A percentile compares a stretch with the other conserved stretches of the same genome.
phyloP scores from a whole-genome alignment of 2,329 filamentous ascomycete genomes.

The Sphaerostilbella broomeana region DNA sequence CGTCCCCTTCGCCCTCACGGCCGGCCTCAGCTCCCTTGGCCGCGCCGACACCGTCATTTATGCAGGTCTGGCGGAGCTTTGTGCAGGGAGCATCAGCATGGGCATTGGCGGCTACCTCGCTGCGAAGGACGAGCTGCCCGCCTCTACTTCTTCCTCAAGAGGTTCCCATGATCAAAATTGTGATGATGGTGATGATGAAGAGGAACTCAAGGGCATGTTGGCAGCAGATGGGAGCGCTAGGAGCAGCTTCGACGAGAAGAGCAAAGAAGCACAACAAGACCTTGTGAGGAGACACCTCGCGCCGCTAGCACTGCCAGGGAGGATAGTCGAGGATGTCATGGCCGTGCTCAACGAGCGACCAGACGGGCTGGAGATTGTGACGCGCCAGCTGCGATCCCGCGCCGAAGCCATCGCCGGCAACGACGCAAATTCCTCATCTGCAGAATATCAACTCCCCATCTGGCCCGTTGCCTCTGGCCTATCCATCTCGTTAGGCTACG shows the following conservation, averaged over 20 bases:
- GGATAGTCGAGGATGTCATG: constrained; percentile 21
- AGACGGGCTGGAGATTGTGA: constrained; percentile 24
- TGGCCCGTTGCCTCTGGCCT: constrained; percentile 45
- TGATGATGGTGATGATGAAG: constrained; percentile 13
- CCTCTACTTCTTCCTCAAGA: not conserved
- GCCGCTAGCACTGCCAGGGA: constrained; percentile 23
- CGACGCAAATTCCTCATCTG: not conserved
- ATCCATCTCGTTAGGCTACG: constrained; percentile 55
- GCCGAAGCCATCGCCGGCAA: not conserved
- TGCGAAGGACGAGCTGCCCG: constrained; percentile 36
- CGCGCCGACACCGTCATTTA: constrained; percentile 57
- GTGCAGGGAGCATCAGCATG: constrained; percentile 67
- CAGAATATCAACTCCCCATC: constrained; percentile 18
- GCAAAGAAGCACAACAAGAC: constrained; percentile 13
- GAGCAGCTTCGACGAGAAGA: constrained; percentile 16
- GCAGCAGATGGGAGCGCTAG: constrained; percentile 4
- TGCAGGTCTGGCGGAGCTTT: constrained; percentile 63
- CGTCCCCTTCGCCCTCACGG: constrained; percentile 67
- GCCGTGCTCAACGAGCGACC: constrained; percentile 20
- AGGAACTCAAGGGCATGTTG: constrained; percentile 24
- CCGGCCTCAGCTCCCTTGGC: constrained; percentile 57
- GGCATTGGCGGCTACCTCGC: constrained; percentile 64
- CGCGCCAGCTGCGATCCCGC: constrained; percentile 16
- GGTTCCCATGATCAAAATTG: too few relatives aligned
- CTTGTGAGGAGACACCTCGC: constrained; percentile 28